Evolutionary conservation across 495 filamentous ascomycete species (phyloP), one percentile per base, ranked within the genome.

Genomic region (Aspergillus avenaceus): DNA sequence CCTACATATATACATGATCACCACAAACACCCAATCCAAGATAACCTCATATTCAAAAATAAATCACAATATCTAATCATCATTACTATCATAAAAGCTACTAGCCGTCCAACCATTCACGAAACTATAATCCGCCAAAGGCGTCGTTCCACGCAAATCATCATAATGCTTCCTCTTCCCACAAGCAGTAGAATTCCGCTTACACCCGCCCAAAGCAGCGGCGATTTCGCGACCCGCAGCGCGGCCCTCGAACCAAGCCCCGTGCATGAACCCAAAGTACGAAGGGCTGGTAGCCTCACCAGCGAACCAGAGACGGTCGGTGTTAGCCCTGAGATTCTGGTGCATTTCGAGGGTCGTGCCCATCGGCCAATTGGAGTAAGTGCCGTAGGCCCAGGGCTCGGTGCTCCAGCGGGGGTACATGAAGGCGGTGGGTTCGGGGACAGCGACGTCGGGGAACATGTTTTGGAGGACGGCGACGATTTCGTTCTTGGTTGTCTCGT

Each of bases 191-290:
- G n/a, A 28, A 16, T 45, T 45, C 0, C 37, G 19, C 27, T 36
- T 24, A 22, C 48, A 50, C 0, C 25, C 32, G 27, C 12, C 13
- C 49, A 62, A 16, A 37, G 65, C 24, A 22, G 76, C 58, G 18
- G 78, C 82, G 45, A 85, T 74, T 16, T 69, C 60, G 51, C 69
- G 56, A 1, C 77, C 83, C 0, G 70, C 81, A 40, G 76, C 70
- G 18, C 71, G 67, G 0, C 84, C 84, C 63, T 86, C 83, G 32
- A 76, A 82, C 67, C 73, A 88, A 4, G 80, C 79, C 1, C 82
- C 84, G 16, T 90, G 86, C 65, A 90, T 61, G 62, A 86, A 89
- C 0, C 86, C 86, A 66, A 79, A 90, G 55, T 84, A 87, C 63
- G 82, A 72, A 11, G 80, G 67, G 51, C 81, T 86, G 0, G 84